These are phyloP conservation scores for Hyphopichia fennica DNA, from an alignment of 1,139 yeast species.

Conservation along the genomic window DNA sequence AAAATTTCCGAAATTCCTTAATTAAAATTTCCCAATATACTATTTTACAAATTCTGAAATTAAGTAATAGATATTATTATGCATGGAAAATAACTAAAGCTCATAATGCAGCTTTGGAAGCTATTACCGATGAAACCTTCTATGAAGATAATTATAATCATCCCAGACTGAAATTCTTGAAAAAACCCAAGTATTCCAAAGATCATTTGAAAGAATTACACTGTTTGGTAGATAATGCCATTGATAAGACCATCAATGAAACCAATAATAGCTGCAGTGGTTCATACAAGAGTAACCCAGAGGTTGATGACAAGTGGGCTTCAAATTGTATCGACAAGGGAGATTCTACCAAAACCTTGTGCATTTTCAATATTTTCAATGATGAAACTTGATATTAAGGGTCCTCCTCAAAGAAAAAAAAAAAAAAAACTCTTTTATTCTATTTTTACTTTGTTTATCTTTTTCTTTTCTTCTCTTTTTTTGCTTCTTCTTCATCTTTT, in stretches of 20 bases:
- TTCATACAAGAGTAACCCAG: neutral
- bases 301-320: constrained; percentile 3
- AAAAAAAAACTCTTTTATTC: too few relatives aligned
- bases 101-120: constrained; percentile 25
- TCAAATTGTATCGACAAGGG: neutral
- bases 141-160: constrained; percentile 12
- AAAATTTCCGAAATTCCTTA: constrained; percentile 1
- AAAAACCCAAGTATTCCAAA: constrained; percentile 1
- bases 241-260: constrained; percentile 1
- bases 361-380: constrained; percentile 3
- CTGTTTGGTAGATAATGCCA: neutral
- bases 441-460: too few relatives aligned
- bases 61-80: constrained; percentile 40
- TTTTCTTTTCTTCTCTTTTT: too few relatives aligned
- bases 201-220: constrained; percentile 2
- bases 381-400: neutral
- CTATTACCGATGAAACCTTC: constrained; percentile 19
- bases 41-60: constrained; percentile 24
- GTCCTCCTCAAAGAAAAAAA: too few relatives aligned
- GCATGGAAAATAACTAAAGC: constrained; percentile 47
- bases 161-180: neutral
- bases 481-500: too few relatives aligned
- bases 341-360: neutral
- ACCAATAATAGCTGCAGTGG: constrained; percentile 2
- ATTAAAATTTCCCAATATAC: constrained; percentile 17